A percentile compares a stretch with the other conserved stretches of the same genome.
Evolutionary conservation across 1,139 yeast species (phyloP).

Genomic region (Nakaseomyces sp.): DNA sequence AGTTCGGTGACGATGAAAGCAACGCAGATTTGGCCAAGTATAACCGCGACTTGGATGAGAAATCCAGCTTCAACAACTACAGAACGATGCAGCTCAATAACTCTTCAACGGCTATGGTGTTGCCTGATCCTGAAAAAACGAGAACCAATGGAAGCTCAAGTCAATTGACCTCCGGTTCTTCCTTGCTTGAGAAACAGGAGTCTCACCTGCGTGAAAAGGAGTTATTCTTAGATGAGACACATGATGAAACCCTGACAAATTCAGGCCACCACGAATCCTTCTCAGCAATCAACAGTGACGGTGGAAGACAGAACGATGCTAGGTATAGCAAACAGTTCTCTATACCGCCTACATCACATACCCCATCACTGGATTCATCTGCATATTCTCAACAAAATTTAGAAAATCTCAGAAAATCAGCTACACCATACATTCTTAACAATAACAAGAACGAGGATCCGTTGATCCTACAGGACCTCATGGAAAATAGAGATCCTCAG

Average conservation of each 20-base stretch:
- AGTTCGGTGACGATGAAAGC: not conserved
- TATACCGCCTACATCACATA: slow-evolving; percentile 1
- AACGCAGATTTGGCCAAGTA: not conserved
- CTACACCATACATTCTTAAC: slow-evolving; percentile 2
- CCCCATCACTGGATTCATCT: slow-evolving; percentile 8
- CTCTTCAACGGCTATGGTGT: slow-evolving; percentile 6
- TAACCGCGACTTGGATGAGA: slow-evolving; percentile 4
- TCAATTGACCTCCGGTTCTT: not conserved
- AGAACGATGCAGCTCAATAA: slow-evolving; percentile 1
- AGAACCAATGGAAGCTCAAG: not conserved
- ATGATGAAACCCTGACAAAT: not conserved
- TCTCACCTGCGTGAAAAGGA: slow-evolving; percentile 1
- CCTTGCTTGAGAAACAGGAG: not conserved
- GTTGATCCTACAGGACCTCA: slow-evolving; percentile 7
- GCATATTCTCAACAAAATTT: slow-evolving; percentile 6
- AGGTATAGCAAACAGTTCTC: slow-evolving; percentile 3
- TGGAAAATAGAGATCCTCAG: slow-evolving; percentile 16
- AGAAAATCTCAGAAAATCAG: slow-evolving; percentile 4
- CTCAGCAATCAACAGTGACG: slow-evolving; percentile 19
- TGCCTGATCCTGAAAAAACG: slow-evolving; percentile 10
- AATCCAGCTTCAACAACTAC: not conserved
- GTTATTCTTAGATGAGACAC: not conserved
- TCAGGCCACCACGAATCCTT: slow-evolving; percentile 13
- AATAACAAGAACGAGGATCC: not conserved
- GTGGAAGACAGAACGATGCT: slow-evolving; percentile 3